phyloP scores from a whole-genome alignment of 2,329 filamentous ascomycete genomes.

The Fusarium abutilonis region DNA sequence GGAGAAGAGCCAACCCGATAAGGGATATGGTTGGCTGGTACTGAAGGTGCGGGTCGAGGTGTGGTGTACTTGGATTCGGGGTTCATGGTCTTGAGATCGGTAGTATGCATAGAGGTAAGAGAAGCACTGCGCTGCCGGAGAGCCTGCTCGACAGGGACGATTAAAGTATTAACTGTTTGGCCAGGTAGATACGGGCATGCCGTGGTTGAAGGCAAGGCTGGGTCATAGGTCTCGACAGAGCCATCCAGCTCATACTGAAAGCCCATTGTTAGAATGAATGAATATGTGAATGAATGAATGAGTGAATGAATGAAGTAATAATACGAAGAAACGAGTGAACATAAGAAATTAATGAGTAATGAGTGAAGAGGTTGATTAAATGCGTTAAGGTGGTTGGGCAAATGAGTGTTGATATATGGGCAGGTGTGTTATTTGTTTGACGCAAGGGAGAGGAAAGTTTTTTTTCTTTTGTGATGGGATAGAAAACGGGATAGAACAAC shows the following conservation, averaged over 20 bases:
- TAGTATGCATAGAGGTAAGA: conserved; percentile 65
- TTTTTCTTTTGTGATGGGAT: not conserved
- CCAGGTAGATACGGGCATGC: conserved; percentile 87
- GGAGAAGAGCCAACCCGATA: conserved; percentile 49
- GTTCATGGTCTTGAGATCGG: conserved; percentile 78
- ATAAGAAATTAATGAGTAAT: conserved; percentile 21
- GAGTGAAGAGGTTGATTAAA: conserved; percentile 28
- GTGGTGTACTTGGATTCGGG: conserved; percentile 79
- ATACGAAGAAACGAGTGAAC: conserved; percentile 1
- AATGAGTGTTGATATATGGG: conserved; percentile 19
- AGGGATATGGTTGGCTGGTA: conserved; percentile 28
- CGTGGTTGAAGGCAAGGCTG: conserved; percentile 76
- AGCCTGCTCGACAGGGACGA: conserved; percentile 77
- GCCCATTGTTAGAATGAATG: conserved; percentile 40
- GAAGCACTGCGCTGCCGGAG: conserved; percentile 72
- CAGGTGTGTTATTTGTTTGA: conserved; percentile 25
- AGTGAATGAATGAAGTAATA: conserved; percentile 6
- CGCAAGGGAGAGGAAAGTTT: conserved; percentile 37
- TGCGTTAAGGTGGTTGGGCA: conserved; percentile 30
- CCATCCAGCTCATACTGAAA: conserved; percentile 83
- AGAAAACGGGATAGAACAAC: conserved; percentile 49
- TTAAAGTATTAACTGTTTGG: conserved; percentile 84
- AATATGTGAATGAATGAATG: conserved; percentile 7
- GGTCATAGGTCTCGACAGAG: conserved; percentile 79
- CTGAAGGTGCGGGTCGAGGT: conserved; percentile 66